phyloP scores from a whole-genome alignment of 116 monocot species.

The Posidonia oceanica region DNA sequence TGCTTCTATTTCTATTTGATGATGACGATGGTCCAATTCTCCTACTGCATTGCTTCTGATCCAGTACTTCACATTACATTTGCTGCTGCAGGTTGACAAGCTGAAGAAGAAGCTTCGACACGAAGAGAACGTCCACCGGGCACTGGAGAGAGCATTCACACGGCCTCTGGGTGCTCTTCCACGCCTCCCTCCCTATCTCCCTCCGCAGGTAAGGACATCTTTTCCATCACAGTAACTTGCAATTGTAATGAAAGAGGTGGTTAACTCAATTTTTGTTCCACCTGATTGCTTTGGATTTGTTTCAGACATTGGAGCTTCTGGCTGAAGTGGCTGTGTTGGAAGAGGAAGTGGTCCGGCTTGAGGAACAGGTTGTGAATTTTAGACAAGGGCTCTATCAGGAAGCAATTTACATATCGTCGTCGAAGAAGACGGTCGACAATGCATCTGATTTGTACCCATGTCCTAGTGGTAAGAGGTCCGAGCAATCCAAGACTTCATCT shows the following conservation, averaged over 20 bases:
- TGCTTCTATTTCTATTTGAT: background rate
- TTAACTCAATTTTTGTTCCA: background rate
- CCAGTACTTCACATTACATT: background rate
- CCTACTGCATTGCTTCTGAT: background rate
- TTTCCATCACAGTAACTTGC: background rate
- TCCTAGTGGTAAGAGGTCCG: background rate
- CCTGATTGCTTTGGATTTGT: background rate
- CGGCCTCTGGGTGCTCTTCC: conserved; percentile 90
- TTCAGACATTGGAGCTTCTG: conserved; percentile 55
- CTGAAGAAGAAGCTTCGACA: conserved; percentile 73
- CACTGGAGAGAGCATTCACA: conserved; percentile 88
- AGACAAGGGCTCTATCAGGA: conserved; percentile 80
- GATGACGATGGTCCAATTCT: background rate
- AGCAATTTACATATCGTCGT: conserved; percentile 55
- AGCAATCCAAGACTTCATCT: no score
- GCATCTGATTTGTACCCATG: conserved; percentile 15
- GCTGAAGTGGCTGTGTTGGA: conserved; percentile 97
- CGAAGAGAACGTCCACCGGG: conserved; percentile 89
- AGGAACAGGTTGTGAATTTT: conserved; percentile 82
- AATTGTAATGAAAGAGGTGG: no score
- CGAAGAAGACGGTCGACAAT: conserved; percentile 28
- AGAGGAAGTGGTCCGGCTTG: conserved; percentile 80
- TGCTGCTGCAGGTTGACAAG: conserved; percentile 58
- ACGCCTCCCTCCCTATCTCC: conserved; percentile 92
- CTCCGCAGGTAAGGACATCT: conserved; percentile 43